Percentiles rank a stretch among this genome's conserved stretches.
These are phyloP conservation scores for Vitis hybrid DNA, from an alignment of 177 flowering plant genomes.

Conservation along the genomic window DNA sequence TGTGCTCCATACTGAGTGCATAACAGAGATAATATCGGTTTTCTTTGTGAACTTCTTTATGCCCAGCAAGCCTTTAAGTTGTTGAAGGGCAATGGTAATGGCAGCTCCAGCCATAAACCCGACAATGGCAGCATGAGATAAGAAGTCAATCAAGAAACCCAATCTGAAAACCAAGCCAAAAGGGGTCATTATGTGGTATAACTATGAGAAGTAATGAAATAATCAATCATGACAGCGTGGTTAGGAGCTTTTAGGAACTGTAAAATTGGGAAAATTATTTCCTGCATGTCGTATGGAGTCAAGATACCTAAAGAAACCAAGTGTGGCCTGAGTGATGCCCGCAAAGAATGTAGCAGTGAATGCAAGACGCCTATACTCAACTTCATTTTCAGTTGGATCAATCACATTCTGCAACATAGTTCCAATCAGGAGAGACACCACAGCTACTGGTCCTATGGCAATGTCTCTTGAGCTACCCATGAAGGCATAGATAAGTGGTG, in stretches of 20 bases:
- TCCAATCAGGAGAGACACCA: slow-evolving; percentile 85
- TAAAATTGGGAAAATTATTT: too few species aligned
- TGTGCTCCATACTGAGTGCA: slow-evolving; percentile 62
- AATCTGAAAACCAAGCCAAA: slow-evolving; percentile 41
- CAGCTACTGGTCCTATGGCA: slow-evolving; percentile 97
- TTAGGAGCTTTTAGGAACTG: too few species aligned
- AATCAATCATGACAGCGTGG: not conserved
- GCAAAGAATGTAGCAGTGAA: slow-evolving; percentile 97
- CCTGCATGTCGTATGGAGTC: too few species aligned
- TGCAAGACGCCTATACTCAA: slow-evolving; percentile 70
- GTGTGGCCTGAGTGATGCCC: slow-evolving; percentile 81
- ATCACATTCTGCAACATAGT: slow-evolving; percentile 68
- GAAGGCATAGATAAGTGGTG: slow-evolving; percentile 88
- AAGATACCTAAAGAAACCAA: slow-evolving; percentile 79
- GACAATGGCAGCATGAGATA: slow-evolving; percentile 95
- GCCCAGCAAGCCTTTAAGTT: slow-evolving; percentile 94
- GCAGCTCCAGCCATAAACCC: slow-evolving; percentile 99
- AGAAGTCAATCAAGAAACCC: slow-evolving; percentile 92
- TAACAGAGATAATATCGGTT: slow-evolving; percentile 75
- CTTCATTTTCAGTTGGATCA: slow-evolving; percentile 43
- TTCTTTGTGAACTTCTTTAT: slow-evolving; percentile 71
- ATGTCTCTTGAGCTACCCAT: slow-evolving; percentile 98
- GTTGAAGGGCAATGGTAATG: slow-evolving; percentile 92
- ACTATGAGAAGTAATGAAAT: not conserved
- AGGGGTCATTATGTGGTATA: not conserved